phyloP scores from a whole-genome alignment of 2,329 filamentous ascomycete species.

The Colletotrichum truncatum region DNA sequence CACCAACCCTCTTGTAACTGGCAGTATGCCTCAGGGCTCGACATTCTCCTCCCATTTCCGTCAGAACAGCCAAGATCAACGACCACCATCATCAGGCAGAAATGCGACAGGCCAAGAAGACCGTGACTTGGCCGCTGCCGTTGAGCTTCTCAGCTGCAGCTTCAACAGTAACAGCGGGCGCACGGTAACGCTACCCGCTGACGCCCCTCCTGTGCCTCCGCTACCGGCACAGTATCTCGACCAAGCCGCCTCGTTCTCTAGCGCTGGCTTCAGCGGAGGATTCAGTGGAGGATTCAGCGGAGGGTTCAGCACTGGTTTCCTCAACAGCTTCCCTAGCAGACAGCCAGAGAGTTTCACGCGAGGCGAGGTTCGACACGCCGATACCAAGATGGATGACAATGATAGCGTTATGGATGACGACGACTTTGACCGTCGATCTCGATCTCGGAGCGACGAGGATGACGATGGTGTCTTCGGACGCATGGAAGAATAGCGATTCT shows the following conservation, averaged over 20 bases:
- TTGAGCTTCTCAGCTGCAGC: slow-evolving; percentile 90
- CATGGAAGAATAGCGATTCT: slow-evolving; percentile 81
- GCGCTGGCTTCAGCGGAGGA: slow-evolving; percentile 59
- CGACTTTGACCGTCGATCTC: slow-evolving; percentile 69
- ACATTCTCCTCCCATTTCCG: slow-evolving; percentile 68
- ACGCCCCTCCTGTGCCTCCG: slow-evolving; percentile 88
- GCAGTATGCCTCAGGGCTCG: slow-evolving; percentile 60
- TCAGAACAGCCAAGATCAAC: slow-evolving; percentile 76
- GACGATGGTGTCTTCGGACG: slow-evolving; percentile 95
- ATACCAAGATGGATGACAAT: slow-evolving; percentile 76
- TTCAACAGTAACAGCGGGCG: slow-evolving; percentile 79
- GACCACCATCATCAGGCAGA: slow-evolving; percentile 79
- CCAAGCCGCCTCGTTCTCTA: slow-evolving; percentile 64
- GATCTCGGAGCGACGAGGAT: slow-evolving; percentile 82
- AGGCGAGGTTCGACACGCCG: slow-evolving; percentile 61
- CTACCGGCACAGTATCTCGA: slow-evolving; percentile 83
- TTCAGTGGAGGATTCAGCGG: slow-evolving; percentile 55
- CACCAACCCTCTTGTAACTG: slow-evolving; percentile 58
- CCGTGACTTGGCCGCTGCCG: slow-evolving; percentile 86
- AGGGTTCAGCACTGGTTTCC: slow-evolving; percentile 67
- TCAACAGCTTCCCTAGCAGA: slow-evolving; percentile 69
- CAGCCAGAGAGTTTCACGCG: slow-evolving; percentile 74
- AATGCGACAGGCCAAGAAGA: slow-evolving; percentile 83
- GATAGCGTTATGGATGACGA: slow-evolving; percentile 72
- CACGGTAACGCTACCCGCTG: slow-evolving; percentile 69